Evolutionary conservation across 176 grass and related monocot species (phyloP).

Genomic region (Juncus inflexus): DNA sequence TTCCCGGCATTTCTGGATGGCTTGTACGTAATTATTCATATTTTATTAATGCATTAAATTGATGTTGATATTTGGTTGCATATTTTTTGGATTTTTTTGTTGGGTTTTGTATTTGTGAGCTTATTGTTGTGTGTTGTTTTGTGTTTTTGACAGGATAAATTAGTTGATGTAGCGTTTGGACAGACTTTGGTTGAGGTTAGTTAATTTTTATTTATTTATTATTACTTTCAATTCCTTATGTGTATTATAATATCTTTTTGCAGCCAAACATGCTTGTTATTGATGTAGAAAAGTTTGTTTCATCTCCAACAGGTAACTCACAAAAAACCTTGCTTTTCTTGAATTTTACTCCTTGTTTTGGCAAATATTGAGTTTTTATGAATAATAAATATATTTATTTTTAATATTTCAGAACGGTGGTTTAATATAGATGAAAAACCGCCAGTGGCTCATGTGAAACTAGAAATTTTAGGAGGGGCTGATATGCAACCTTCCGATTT

Average conservation of each 20-base stretch:
- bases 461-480: conserved; percentile 85
- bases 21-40: conserved; percentile 49
- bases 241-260: conserved; percentile 24
- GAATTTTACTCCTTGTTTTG: not conserved
- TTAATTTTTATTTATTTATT: conserved; percentile 2
- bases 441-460: conserved; percentile 62
- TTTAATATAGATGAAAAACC: conserved; percentile 74
- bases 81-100: not conserved
- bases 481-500: conserved; percentile 96
- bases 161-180: conserved; percentile 85
- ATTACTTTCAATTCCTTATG: not conserved
- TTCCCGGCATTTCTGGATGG: conserved; percentile 97
- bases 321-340: not conserved
- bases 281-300: conserved; percentile 87
- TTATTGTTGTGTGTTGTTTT: conserved; percentile 17
- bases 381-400: conserved; percentile 20
- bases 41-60: conserved; percentile 11
- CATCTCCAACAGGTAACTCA: conserved; percentile 50
- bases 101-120: conserved; percentile 17
- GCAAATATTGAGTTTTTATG: not conserved
- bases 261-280: conserved; percentile 99
- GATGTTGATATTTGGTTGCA: too few species aligned
- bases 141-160: conserved; percentile 58
- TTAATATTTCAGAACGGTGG: conserved; percentile 54
- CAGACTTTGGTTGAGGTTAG: conserved; percentile 95